phyloP scores from a whole-genome alignment of 164 flowering plant genomes.

The grape (Vitis vinifera) region DNA sequence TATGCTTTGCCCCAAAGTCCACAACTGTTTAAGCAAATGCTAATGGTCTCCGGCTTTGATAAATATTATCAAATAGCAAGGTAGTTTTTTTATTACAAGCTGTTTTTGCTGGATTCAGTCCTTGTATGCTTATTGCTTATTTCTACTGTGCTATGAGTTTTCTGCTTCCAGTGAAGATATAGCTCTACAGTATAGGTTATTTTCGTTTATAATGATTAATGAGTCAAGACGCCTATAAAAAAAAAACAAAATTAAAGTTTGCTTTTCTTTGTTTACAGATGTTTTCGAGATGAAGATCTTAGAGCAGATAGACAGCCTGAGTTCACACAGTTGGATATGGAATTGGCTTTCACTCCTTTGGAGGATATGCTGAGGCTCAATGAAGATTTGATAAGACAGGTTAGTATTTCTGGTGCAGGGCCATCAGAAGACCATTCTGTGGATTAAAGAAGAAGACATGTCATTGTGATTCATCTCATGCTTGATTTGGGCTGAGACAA shows the following conservation, averaged over 20 bases:
- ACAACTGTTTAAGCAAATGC: conserved; percentile 94
- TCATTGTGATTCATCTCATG: too few species aligned
- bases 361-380: conserved; percentile 89
- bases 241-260: background rate
- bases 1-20: conserved; percentile 99
- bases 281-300: conserved; percentile 95
- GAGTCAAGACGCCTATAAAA: too few species aligned
- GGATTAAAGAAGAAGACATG: too few species aligned
- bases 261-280: conserved; percentile 40
- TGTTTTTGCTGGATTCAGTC: conserved; percentile 7
- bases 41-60: conserved; percentile 93
- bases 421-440: too few species aligned
- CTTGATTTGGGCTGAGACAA: too few species aligned
- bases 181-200: too few species aligned
- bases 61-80: conserved; percentile 95
- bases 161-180: background rate
- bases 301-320: conserved; percentile 97
- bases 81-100: conserved; percentile 27
- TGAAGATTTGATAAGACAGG: conserved; percentile 93
- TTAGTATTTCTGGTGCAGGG: conserved; percentile 18
- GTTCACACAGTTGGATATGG: conserved; percentile 97
- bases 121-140: background rate
- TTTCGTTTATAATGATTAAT: too few species aligned
- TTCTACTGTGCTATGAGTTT: background rate
- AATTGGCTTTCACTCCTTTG: conserved; percentile 82